Percentiles rank a stretch among this genome's conserved stretches.
phyloP scores from a whole-genome alignment of 2,329 filamentous ascomycete species.

The Harringtonia aguacate region DNA sequence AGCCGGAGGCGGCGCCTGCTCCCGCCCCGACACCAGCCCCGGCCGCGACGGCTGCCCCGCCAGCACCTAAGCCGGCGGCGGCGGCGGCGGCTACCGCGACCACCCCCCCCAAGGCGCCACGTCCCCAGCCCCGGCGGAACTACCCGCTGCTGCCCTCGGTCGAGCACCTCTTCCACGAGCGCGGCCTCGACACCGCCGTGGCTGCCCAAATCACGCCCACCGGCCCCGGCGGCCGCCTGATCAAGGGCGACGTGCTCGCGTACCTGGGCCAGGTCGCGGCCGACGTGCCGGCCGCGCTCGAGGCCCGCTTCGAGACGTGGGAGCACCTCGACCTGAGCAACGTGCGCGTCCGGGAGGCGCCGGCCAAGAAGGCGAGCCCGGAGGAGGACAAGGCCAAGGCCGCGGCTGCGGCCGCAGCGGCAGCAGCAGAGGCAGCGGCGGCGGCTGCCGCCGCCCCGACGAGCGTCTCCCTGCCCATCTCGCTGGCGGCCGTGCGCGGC shows the following conservation, averaged over 20 bases:
- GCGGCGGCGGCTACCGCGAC: slow-evolving; percentile 1
- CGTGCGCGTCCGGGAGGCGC: slow-evolving; percentile 60
- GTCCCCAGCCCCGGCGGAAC: slow-evolving; percentile 48
- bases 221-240: slow-evolving; percentile 74
- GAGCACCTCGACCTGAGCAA: slow-evolving; percentile 87
- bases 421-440: slow-evolving; percentile 15
- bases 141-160: slow-evolving; percentile 78
- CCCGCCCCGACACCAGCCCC: not conserved
- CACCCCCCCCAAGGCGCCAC: slow-evolving; percentile 22
- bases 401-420: slow-evolving; percentile 27
- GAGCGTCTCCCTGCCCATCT: slow-evolving; percentile 63
- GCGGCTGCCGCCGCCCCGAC: slow-evolving; percentile 22
- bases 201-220: slow-evolving; percentile 75
- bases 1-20: slow-evolving; percentile 6
- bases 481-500: slow-evolving; percentile 66
- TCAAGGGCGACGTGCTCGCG: slow-evolving; percentile 93
- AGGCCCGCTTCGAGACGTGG: slow-evolving; percentile 62
- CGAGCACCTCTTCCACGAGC: slow-evolving; percentile 65
- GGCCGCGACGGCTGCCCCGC: not conserved
- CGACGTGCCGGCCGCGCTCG: slow-evolving; percentile 60
- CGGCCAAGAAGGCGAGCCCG: slow-evolving; percentile 21
- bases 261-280: slow-evolving; percentile 71
- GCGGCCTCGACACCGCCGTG: slow-evolving; percentile 59
- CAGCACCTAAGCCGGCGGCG: slow-evolving; percentile 13
- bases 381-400: slow-evolving; percentile 17